Base-by-base conservation (phyloP, 202 grass and related monocot genomes). In the Hordeum pubiflorum region DNA sequence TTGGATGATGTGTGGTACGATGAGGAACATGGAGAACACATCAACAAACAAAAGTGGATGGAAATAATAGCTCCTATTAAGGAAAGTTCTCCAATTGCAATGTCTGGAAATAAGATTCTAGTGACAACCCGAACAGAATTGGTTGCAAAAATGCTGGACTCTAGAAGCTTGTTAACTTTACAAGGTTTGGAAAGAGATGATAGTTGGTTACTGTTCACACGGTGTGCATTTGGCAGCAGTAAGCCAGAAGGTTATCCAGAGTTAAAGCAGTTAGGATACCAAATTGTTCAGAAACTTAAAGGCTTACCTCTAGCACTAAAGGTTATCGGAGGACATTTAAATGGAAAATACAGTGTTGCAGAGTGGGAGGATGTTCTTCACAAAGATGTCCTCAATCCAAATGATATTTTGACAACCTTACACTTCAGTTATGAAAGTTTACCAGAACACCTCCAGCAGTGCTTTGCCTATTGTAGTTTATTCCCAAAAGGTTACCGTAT, bases 1-100 rank as follows among this genome's bases (percentile, higher is more conserved):
- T 26, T 86, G 34, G 84, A 86, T 81, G 84, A 86, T 68, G 84
- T 86, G 58, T 81, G 74, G 82, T 77, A 71, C 10, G 38, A 71
- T 71, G 74, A 77, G 18, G 70, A 58, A 33, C 27, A 31, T 20
- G 72, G 59, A 27, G 81, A 76, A 11, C 40, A 74, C 3, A 27
- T 31, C 18, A 83, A 84, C 11, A 80, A 22, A 33, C 5, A 74
- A n/a, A 65, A 2, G 46, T 86, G 76, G 76, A 65, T 6, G 55
- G 38, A 80, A 23, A 4, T 80, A 18, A n/a, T 80, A 14, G 76
- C 83, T 32, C 55, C 77, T 38, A 36, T 85, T 15, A 43, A 41
- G 40, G 40, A 59, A n/a, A n/a, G n/a, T n/a, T n/a, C n/a, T n/a
- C n/a, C n/a, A n/a, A n/a, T n/a, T n/a, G n/a, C n/a, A n/a, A n/a